Percentiles rank a stretch among this genome's conserved stretches.
Evolutionary conservation across 352 stramenopile genomes (phyloP).

Genomic region (Pythium scleroteichum): DNA sequence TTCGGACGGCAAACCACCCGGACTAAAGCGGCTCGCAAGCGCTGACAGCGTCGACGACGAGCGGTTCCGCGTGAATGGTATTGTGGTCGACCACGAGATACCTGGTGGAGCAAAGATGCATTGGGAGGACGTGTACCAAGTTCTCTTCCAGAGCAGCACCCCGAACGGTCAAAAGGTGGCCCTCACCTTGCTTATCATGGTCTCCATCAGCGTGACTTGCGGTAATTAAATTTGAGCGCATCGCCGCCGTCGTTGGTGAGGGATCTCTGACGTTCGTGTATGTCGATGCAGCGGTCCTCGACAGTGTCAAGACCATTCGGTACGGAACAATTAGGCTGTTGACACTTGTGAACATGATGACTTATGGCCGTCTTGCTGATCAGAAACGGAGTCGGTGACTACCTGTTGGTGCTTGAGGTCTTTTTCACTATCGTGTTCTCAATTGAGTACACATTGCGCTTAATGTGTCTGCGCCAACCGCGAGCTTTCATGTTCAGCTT

Average conservation of each 20-base stretch:
- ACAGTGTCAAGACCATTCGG: conserved; percentile 72
- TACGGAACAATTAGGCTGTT: conserved; percentile 8
- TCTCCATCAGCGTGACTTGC: conserved; percentile 67
- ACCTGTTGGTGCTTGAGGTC: conserved; percentile 66
- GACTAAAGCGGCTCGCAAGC: conserved; percentile 31
- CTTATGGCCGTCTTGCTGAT: neutral
- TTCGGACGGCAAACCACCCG: conserved; percentile 36
- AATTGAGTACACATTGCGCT: conserved; percentile 70
- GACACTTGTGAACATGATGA: neutral
- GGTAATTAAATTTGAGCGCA: conserved; percentile 20
- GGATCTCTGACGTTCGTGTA: too few relatives aligned
- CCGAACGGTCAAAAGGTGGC: conserved; percentile 65
- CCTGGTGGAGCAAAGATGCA: conserved; percentile 57
- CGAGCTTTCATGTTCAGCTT: conserved; percentile 66
- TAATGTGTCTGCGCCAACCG: conserved; percentile 63
- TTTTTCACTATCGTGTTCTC: conserved; percentile 82
- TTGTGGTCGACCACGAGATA: conserved; percentile 72
- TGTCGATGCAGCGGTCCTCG: conserved; percentile 54
- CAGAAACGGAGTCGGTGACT: conserved; percentile 62
- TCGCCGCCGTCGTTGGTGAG: too few relatives aligned
- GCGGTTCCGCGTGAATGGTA: conserved; percentile 73
- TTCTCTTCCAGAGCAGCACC: conserved; percentile 74
- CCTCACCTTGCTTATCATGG: conserved; percentile 66
- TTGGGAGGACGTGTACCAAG: conserved; percentile 72
- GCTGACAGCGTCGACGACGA: conserved; percentile 39